Evolutionary conservation across 306 rosid species (phyloP).

Genomic region (Trifolium subterraneum): DNA sequence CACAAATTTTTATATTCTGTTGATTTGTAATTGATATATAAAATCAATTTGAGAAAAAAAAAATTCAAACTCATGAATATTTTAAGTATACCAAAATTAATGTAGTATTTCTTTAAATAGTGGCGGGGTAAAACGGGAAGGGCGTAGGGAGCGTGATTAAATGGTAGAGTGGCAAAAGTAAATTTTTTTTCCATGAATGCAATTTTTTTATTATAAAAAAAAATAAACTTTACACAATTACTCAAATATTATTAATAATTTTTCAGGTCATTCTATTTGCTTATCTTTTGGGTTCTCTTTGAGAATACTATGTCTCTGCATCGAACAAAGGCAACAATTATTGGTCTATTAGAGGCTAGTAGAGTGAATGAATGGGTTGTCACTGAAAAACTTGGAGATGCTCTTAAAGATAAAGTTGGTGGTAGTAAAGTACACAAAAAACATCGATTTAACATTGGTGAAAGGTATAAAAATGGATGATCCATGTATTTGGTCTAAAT

Average conservation of each 20-base stretch:
- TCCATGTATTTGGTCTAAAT: no score
- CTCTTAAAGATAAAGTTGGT: conserved; percentile 58
- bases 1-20: no score
- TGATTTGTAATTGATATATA: no score
- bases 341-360: conserved; percentile 71
- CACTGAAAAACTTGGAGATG: conserved; percentile 86
- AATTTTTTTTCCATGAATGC: no score
- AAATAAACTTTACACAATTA: background rate
- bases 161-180: no score
- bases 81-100: no score
- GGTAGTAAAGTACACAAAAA: conserved; percentile 52
- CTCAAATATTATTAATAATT: conserved; percentile 16
- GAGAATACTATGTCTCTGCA: conserved; percentile 89
- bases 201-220: no score
- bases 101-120: no score
- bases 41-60: no score
- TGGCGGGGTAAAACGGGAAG: no score
- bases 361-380: conserved; percentile 91
- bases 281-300: conserved; percentile 82
- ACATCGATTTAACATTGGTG: conserved; percentile 59
- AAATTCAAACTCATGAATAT: no score
- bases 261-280: conserved; percentile 73
- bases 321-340: conserved; percentile 83
- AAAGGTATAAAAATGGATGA: conserved; percentile 51
- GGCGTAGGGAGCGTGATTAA: no score